These are phyloP conservation scores for Sugiyamaella novakii DNA, from an alignment of 1,139 yeast genomes.

Conservation along the genomic window DNA sequence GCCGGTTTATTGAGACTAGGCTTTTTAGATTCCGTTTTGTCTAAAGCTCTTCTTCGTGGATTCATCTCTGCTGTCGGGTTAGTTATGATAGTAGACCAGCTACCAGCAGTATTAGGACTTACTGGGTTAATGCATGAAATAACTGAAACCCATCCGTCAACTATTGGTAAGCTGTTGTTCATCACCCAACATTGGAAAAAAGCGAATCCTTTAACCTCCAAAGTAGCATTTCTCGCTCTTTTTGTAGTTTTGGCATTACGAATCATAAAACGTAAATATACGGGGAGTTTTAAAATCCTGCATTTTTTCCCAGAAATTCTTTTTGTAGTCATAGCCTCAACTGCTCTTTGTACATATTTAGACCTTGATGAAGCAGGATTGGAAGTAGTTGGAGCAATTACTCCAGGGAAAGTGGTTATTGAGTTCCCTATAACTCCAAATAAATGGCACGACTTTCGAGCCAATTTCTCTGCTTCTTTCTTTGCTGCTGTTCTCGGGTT, in stretches of 20 bases:
- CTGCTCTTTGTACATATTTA: conserved; percentile 55
- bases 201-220: conserved; percentile 41
- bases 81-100: conserved; percentile 81
- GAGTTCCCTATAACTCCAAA: conserved; percentile 51
- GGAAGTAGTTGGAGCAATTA: conserved; percentile 68
- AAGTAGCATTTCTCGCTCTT: conserved; percentile 41
- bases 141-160: conserved; percentile 69
- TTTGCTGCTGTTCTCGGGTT: conserved; percentile 87
- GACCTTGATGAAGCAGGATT: conserved; percentile 64
- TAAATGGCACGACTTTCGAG: conserved; percentile 41
- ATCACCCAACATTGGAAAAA: conserved; percentile 49
- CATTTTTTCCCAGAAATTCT: conserved; percentile 82
- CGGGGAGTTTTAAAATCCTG: conserved; percentile 30
- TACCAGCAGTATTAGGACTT: conserved; percentile 73
- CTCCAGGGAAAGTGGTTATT: conserved; percentile 49
- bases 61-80: conserved; percentile 93
- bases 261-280: conserved; percentile 30
- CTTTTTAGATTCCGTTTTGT: conserved; percentile 81
- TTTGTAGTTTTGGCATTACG: conserved; percentile 38
- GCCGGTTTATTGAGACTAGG: conserved; percentile 87
- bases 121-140: conserved; percentile 43
- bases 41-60: conserved; percentile 81
- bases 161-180: conserved; percentile 69
- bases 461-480: conserved; percentile 49
- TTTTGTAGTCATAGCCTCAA: conserved; percentile 65